Evolutionary conservation across 2,329 filamentous ascomycete species (phyloP).

Genomic region (Cordyceps tenuipes): DNA sequence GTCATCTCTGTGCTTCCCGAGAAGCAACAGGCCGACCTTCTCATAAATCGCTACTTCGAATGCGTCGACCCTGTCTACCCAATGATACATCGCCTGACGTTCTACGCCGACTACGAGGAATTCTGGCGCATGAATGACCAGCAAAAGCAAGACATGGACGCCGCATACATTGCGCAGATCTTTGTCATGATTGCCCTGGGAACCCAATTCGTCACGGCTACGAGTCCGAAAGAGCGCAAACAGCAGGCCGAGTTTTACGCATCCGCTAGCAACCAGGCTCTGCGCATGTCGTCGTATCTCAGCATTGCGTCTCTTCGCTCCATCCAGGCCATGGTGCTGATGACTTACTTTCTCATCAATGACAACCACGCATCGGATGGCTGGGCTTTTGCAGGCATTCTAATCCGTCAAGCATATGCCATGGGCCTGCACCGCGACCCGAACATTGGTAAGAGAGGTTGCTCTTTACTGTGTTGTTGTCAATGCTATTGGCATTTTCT

Average conservation of each 20-base stretch:
- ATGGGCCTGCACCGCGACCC: slow-evolving; percentile 76
- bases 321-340: slow-evolving; percentile 71
- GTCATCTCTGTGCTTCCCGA: slow-evolving; percentile 68
- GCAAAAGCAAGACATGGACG: slow-evolving; percentile 55
- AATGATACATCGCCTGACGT: slow-evolving; percentile 67
- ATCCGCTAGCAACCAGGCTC: slow-evolving; percentile 68
- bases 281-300: slow-evolving; percentile 68
- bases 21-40: slow-evolving; percentile 66
- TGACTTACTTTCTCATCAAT: slow-evolving; percentile 77
- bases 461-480: neutral
- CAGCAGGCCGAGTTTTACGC: slow-evolving; percentile 76
- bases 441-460: slow-evolving; percentile 47
- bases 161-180: slow-evolving; percentile 61
- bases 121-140: slow-evolving; percentile 58
- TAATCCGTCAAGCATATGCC: slow-evolving; percentile 70
- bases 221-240: slow-evolving; percentile 53
- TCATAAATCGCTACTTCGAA: slow-evolving; percentile 56
- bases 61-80: slow-evolving; percentile 74
- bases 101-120: slow-evolving; percentile 69
- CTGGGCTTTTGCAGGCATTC: slow-evolving; percentile 71
- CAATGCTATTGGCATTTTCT: neutral
- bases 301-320: slow-evolving; percentile 65
- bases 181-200: slow-evolving; percentile 72
- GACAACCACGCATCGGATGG: slow-evolving; percentile 78
- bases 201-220: slow-evolving; percentile 63